Conservation (phyloP, 805 yeast genomes). For the Saccharomycopsis sp. region DNA sequence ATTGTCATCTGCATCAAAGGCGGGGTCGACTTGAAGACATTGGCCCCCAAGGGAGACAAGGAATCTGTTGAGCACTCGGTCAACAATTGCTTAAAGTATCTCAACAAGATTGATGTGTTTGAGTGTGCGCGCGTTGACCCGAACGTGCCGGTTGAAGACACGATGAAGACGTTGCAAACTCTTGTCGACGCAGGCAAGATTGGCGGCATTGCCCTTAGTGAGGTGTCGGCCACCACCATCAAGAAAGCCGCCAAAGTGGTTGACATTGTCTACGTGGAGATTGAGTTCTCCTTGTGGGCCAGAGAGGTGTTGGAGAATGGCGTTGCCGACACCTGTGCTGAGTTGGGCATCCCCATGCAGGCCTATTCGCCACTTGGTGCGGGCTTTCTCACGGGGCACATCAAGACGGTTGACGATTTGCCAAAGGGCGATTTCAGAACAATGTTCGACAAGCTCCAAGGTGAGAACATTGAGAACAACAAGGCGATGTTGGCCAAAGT, state of each 20-base stretch:
- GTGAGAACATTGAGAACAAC: constrained; percentile 50
- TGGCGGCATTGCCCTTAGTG: constrained; percentile 67
- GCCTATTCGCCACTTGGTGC: constrained; percentile 81
- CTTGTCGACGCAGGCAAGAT: constrained; percentile 55
- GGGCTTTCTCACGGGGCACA: constrained; percentile 63
- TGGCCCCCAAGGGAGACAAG: constrained; percentile 41
- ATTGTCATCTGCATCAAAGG: constrained; percentile 66
- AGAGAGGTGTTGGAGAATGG: constrained; percentile 57
- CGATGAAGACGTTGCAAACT: constrained; percentile 47
- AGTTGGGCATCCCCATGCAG: constrained; percentile 53
- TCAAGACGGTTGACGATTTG: constrained; percentile 38
- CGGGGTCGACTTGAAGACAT: constrained; percentile 31
- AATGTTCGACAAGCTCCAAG: constrained; percentile 45
- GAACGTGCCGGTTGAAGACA: constrained; percentile 46
- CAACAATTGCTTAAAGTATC: constrained; percentile 31
- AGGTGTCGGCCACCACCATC: constrained; percentile 56
- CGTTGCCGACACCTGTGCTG: constrained; percentile 47
- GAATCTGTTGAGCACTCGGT: constrained; percentile 43
- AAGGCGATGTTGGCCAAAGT: constrained; percentile 39
- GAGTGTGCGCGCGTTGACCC: constrained; percentile 67
- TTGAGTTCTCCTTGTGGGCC: constrained; percentile 69
- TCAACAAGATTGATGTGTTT: constrained; percentile 46
- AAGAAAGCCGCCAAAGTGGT: constrained; percentile 45
- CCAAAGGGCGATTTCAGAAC: constrained; percentile 49
- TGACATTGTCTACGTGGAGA: constrained; percentile 62